A percentile compares a stretch with the other conserved stretches of the same genome.
phyloP scores from a whole-genome alignment of 2,329 filamentous ascomycete species.

The Metarhizium sp. region DNA sequence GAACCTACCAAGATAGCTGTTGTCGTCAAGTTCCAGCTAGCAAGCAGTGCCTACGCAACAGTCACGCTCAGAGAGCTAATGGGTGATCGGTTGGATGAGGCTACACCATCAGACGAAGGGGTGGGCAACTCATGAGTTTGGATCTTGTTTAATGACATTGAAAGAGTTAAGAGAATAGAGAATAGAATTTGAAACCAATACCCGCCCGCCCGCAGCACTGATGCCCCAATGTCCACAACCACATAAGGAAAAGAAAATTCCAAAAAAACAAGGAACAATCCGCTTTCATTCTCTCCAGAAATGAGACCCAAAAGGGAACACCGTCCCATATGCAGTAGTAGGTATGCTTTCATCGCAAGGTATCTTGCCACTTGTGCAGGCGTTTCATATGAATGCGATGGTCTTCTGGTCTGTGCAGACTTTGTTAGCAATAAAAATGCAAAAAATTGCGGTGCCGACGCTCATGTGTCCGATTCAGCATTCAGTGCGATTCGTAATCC shows the following conservation, averaged over 20 bases:
- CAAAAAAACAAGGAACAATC: not conserved
- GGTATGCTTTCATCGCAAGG: not conserved
- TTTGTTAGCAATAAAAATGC: not conserved
- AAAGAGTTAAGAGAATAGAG: not conserved
- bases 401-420: not conserved
- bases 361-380: not conserved
- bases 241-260: not conserved
- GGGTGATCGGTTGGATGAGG: slow-evolving; percentile 27
- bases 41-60: slow-evolving; percentile 74
- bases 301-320: not conserved
- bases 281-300: not conserved
- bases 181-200: not conserved
- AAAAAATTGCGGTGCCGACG: not conserved
- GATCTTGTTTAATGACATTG: not conserved
- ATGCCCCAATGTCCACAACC: not conserved
- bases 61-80: slow-evolving; percentile 75
- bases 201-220: slow-evolving; percentile 1
- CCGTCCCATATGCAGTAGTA: not conserved
- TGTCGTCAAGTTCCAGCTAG: slow-evolving; percentile 66
- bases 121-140: not conserved
- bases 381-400: slow-evolving; percentile 1
- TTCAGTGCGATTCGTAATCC: not conserved
- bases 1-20: slow-evolving; percentile 45
- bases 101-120: not conserved
- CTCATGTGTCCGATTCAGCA: not conserved